Evolutionary conservation across 2,329 filamentous ascomycete genomes (phyloP), one percentile per base, ranked within the genome.

Genomic region (Metarhizium album): DNA sequence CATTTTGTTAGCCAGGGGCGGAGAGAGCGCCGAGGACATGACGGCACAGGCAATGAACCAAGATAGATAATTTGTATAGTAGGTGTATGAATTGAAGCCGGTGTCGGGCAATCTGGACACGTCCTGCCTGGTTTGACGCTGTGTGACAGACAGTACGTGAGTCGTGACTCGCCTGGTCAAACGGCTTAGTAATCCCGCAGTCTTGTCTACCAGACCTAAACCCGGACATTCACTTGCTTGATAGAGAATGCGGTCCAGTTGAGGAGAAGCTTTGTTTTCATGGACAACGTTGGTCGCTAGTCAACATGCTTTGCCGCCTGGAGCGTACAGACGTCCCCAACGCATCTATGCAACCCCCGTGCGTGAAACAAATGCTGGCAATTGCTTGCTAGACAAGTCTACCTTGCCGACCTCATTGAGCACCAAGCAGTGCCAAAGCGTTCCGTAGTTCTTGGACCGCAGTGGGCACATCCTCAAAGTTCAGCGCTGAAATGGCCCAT

Each of bases 401-500:
- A 27, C 22, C 40, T 43, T 5, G n/a, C 14, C 40, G 18, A 3
- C 18, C 40, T 60, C 49, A 69, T 47, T 62, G 61, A 13, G 82
- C 85, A 2, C 88, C 88, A 46, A 96, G 69, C 18, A 74, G 70
- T 51, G 78, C 73, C 55, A 98, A 69, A 3, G 93, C 93, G 53
- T 80, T 82, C 48, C 80, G 80, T 54, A 98, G 67, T 63, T 98
- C 90, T 61, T 84, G 83, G 4, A 97, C 83, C 0, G 93, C 93
- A 0, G 93, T 98, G 1, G 84, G 76, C 2, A 95, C 86, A 64
- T 98, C 93, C 59, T 98, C 93, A 67, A 98, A 98, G 60, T 96
- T 95, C 46, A 98, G 71, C 0, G 93, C 93, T 11, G 90, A 96
- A 42, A 97, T 95, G 0, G 93, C 93, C 88, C 89, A 98, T 61